Evolutionary conservation across 75 land plant species (phyloP), one percentile per base, ranked within the genome.

Genomic region (Pinus tabuliformis): DNA sequence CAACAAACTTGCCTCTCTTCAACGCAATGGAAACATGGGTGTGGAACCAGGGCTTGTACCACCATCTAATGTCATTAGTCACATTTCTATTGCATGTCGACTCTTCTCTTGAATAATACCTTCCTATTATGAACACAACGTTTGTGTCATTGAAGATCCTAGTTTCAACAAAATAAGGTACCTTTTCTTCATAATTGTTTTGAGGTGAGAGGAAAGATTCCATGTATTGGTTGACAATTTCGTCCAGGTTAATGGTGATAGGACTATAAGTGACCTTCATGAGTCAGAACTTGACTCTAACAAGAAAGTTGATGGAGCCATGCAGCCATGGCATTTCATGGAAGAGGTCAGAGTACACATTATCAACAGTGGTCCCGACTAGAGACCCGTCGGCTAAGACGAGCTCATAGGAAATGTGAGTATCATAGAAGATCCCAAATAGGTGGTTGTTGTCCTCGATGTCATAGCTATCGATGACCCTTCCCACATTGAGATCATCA

Each of bases 1-100:
- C 83, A 63, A 78, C 81, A 81, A 81, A 77, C 18, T 57, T 30
- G 16, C 83, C 83, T 21, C 62, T 58, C 52, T 80, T 58, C 49
- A 81, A 59, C 6, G 75, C 83, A 57, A 30, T 81, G 57, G 59
- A 56, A 16, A 73, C 71, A 59, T 78, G 81, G 21, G 54, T 36
- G 59, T 81, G 61, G 57, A 78, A 81, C 83, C 75, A 81, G 13
- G 80, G 83, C 59, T 77, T 81, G 33, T 57, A 81, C 83, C 83
- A 81, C 82, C 80, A 79, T 3, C 81, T 81, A 11, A 81, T 58
- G 33, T 66, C 80, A 45, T 80, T 80, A 20, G 76, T 76, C 80
- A 76, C 72, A 56, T 80, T 80, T 17, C 75, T 81, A 30, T 59
- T 81, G 62, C 16, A 16, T 28, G 11, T 39, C 6, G 81, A 80